Conservation (phyloP, 2,329 filamentous ascomycete genomes). For the Phialocephala subalpina region DNA sequence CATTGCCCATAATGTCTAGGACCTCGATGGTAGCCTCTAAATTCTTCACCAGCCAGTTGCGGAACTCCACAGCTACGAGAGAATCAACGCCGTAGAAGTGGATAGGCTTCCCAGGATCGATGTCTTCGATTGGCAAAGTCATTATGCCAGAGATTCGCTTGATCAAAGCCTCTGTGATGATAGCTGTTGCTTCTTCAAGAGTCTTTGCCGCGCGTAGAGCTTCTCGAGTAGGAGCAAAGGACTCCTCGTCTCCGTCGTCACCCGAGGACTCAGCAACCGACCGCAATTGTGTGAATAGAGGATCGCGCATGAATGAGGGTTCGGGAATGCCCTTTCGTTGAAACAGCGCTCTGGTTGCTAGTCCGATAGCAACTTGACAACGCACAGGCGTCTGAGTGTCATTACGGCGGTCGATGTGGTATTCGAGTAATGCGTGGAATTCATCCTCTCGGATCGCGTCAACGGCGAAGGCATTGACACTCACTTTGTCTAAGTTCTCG, state of each 20-base stretch:
- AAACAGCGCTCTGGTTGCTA: not conserved
- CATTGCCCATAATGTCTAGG: slow-evolving; percentile 7
- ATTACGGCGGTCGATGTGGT: not conserved
- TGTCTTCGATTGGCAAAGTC: slow-evolving; percentile 33
- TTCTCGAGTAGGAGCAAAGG: not conserved
- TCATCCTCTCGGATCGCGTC: not conserved
- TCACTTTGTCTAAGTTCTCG: slow-evolving; percentile 1
- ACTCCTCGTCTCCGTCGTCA: not conserved
- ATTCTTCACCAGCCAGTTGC: slow-evolving; percentile 55
- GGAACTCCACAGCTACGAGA: slow-evolving; percentile 57
- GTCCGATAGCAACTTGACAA: slow-evolving; percentile 5
- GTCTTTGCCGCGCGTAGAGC: not conserved
- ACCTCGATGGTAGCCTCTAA: slow-evolving; percentile 49
- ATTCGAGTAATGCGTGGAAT: slow-evolving; percentile 12
- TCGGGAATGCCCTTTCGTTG: too few relatives aligned
- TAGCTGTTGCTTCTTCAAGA: slow-evolving; percentile 9
- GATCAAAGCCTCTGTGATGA: slow-evolving; percentile 3
- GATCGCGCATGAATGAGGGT: too few relatives aligned
- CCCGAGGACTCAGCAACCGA: too few relatives aligned
- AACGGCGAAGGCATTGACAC: not conserved
- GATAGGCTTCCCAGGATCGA: slow-evolving; percentile 36
- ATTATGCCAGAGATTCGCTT: slow-evolving; percentile 38
- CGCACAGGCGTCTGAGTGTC: not conserved
- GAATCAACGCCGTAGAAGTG: slow-evolving; percentile 58
- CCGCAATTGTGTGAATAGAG: not conserved